phyloP scores from a whole-genome alignment of 352 stramenopile species.

The Blastocystis sp. region DNA sequence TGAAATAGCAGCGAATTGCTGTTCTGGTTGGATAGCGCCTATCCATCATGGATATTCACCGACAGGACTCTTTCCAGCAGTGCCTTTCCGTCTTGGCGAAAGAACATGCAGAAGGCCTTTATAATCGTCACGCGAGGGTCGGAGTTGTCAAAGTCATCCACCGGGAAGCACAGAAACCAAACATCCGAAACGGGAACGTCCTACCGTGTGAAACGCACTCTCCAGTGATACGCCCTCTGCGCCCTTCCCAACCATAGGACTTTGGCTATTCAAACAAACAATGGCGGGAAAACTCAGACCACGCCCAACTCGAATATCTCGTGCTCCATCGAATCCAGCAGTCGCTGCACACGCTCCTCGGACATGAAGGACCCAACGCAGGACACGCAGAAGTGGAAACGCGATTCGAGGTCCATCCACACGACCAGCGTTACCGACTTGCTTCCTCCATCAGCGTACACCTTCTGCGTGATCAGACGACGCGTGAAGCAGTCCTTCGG shows the following conservation, averaged over 20 bases:
- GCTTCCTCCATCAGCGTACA: neutral
- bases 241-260: neutral
- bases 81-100: constrained; percentile 13
- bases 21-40: neutral
- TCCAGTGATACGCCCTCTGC: neutral
- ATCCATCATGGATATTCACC: neutral
- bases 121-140: constrained; percentile 68
- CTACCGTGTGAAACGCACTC: neutral
- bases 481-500: constrained; percentile 45
- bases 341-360: constrained; percentile 2
- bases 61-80: constrained; percentile 31
- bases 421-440: constrained; percentile 39
- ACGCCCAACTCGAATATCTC: constrained; percentile 15
- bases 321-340: constrained; percentile 2
- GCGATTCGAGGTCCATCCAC: constrained; percentile 41
- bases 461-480: constrained; percentile 13
- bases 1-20: constrained; percentile 21
- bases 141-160: constrained; percentile 66
- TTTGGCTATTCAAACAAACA: neutral
- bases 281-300: neutral
- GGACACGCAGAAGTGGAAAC: constrained; percentile 34
- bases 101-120: constrained; percentile 67
- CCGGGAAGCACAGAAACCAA: constrained; percentile 62
- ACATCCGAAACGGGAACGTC: constrained; percentile 67
- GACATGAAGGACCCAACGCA: neutral